A percentile compares a stretch with the other conserved stretches of the same genome.
Conservation (phyloP, 2,329 filamentous ascomycete species). For the Exophiala spinifera region DNA sequence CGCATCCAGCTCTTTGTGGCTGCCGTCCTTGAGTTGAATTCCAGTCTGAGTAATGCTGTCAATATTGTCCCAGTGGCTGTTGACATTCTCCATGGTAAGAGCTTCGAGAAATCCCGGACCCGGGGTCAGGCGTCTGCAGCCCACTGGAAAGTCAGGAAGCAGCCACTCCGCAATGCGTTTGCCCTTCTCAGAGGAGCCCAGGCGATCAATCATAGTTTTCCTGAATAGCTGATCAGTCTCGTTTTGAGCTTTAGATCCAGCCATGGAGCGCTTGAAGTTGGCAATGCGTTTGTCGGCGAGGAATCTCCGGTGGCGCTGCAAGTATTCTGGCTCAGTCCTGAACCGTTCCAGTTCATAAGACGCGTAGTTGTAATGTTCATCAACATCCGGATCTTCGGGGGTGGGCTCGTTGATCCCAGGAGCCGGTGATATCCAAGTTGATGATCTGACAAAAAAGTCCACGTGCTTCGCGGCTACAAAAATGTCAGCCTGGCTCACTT, state of each 20-base stretch:
- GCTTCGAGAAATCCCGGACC: conserved; percentile 27
- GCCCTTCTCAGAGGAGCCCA: conserved; percentile 20
- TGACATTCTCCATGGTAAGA: conserved; percentile 24
- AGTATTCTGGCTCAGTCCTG: conserved; percentile 23
- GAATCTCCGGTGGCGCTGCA: conserved; percentile 20
- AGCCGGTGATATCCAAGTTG: conserved; percentile 20
- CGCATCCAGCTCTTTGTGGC: neutral
- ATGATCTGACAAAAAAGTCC: conserved; percentile 20
- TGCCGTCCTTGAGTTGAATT: neutral
- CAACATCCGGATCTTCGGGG: conserved; percentile 17
- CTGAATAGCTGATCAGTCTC: neutral
- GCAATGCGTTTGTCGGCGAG: conserved; percentile 24
- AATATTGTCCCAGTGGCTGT: neutral
- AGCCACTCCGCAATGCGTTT: conserved; percentile 21
- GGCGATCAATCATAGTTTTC: conserved; percentile 22
- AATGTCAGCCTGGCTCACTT: no score
- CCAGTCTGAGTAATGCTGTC: conserved; percentile 21
- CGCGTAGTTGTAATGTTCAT: conserved; percentile 27
- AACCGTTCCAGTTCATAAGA: conserved; percentile 18
- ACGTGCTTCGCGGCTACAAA: no score
- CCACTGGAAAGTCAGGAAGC: conserved; percentile 27
- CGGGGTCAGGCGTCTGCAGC: conserved; percentile 49
- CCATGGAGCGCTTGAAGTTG: conserved; percentile 5
- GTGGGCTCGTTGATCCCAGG: conserved; percentile 11
- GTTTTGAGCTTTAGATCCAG: conserved; percentile 2